Evolutionary conservation across 2,329 filamentous ascomycete species (phyloP), one percentile per base, ranked within the genome.

Genomic region (Cladosporium sp.): DNA sequence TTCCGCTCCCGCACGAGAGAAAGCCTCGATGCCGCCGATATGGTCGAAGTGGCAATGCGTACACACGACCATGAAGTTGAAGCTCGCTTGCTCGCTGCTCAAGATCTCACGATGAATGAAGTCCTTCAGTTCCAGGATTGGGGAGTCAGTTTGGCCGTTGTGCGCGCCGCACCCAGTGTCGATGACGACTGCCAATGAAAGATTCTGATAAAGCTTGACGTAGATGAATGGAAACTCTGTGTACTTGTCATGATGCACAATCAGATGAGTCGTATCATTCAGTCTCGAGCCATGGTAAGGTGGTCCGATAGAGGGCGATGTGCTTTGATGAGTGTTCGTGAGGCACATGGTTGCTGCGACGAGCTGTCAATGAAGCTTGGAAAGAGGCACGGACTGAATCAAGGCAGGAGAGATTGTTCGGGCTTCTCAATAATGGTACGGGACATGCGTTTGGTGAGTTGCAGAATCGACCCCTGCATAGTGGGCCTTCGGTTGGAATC

Each of bases 1-100:
- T 1, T 2, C 32, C 21, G 66, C 66, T 10, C 59, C 57, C 10
- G 47, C 28, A 2, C 51, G n/a, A 2, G 63, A 24, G 34, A 67
- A 67, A 10, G 57, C 32, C 32, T 67, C 63, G 15, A 67, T 67
- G 30, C 66, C 63, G 12, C 66, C 58, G 30, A 66, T 65, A 26
- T 67, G 66, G 28, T 67, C 66, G 44, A 67, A 67, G 38, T 67
- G 66, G 51, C 66, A 65, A 63, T 67, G 66, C 7, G 62, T 66
- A 30, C 62, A 67, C 30, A 67, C 28, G 15, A 67, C 49, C 14
- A 65, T 28, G 51, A 65, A 67, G 34, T 58, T 30, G 36, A 52
- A 61, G 49, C 34, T 38, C 28, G 52, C 26, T 12, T 67, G 57
- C 34, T 34, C 58, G 41, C 47, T 21, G 34, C 59, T 41, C 18